Conservation (phyloP, 2,329 filamentous ascomycete species). For the Neopestalotiopsis sp. region DNA sequence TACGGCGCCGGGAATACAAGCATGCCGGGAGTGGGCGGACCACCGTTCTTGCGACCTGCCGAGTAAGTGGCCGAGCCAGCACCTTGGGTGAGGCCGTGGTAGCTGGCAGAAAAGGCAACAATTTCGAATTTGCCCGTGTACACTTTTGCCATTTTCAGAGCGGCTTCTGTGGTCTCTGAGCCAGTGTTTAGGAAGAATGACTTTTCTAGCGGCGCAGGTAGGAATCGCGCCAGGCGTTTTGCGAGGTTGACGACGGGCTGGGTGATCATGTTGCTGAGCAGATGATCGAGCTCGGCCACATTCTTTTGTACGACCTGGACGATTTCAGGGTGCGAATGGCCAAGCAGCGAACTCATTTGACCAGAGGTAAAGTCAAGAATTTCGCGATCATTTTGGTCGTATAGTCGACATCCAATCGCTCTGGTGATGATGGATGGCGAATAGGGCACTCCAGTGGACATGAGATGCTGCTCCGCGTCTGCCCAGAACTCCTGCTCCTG, state of each 20-base stretch:
- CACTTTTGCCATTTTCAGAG: constrained; percentile 66
- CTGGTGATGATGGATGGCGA: constrained; percentile 46
- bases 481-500: constrained; percentile 33
- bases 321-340: constrained; percentile 63
- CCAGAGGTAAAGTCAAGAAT: constrained; percentile 65
- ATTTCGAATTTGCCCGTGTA: constrained; percentile 69
- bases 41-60: constrained; percentile 51
- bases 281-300: constrained; percentile 57
- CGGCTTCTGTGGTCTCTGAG: constrained; percentile 61
- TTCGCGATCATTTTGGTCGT: constrained; percentile 44
- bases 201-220: constrained; percentile 54
- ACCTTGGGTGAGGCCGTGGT: constrained; percentile 63
- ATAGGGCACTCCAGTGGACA: constrained; percentile 46
- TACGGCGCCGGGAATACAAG: constrained; percentile 64
- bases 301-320: constrained; percentile 54
- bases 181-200: constrained; percentile 63
- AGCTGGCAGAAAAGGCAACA: constrained; percentile 62
- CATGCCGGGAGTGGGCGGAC: constrained; percentile 57
- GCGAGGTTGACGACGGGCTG: constrained; percentile 59
- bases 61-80: constrained; percentile 59
- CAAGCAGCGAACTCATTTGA: constrained; percentile 63
- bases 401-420: constrained; percentile 51
- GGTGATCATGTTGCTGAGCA: constrained; percentile 62
- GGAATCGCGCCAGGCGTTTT: constrained; percentile 47
- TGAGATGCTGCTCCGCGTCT: constrained; percentile 44